phyloP scores from a whole-genome alignment of 1,139 yeast species.

The Kodamaea arcana region DNA sequence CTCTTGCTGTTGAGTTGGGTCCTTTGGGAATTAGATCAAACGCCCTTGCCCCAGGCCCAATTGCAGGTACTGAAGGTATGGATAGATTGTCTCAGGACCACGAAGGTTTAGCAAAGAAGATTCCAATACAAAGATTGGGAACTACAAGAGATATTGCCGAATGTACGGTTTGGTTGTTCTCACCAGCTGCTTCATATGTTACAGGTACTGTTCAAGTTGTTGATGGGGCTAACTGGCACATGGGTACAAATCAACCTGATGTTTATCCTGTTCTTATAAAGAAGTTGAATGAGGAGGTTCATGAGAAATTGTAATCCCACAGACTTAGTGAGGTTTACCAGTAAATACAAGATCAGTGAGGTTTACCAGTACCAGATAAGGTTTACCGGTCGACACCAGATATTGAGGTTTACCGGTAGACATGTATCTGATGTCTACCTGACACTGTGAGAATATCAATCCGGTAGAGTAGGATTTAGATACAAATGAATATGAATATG shows the following conservation, averaged over 20 bases:
- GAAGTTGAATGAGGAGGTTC: slow-evolving; percentile 8
- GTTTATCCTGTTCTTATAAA: slow-evolving; percentile 33
- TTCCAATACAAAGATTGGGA: slow-evolving; percentile 81
- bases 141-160: slow-evolving; percentile 79
- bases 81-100: slow-evolving; percentile 45
- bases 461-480: no score
- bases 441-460: no score
- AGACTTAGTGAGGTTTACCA: no score
- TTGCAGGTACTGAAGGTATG: slow-evolving; percentile 79
- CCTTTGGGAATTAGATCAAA: slow-evolving; percentile 80
- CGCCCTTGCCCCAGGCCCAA: slow-evolving; percentile 86
- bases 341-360: no score
- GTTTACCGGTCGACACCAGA: no score
- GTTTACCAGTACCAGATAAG: no score
- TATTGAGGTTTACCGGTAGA: no score
- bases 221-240: slow-evolving; percentile 91
- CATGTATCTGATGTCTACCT: no score
- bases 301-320: slow-evolving; percentile 11
- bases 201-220: slow-evolving; percentile 82
- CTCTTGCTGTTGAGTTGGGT: slow-evolving; percentile 84
- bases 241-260: slow-evolving; percentile 40
- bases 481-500: no score
- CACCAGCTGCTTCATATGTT: slow-evolving; percentile 74
- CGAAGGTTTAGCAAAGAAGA: slow-evolving; percentile 31
- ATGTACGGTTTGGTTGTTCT: slow-evolving; percentile 77